These are phyloP conservation scores for Cercospora sp. DNA, from an alignment of 2,329 filamentous ascomycete species.

Conservation along the genomic window DNA sequence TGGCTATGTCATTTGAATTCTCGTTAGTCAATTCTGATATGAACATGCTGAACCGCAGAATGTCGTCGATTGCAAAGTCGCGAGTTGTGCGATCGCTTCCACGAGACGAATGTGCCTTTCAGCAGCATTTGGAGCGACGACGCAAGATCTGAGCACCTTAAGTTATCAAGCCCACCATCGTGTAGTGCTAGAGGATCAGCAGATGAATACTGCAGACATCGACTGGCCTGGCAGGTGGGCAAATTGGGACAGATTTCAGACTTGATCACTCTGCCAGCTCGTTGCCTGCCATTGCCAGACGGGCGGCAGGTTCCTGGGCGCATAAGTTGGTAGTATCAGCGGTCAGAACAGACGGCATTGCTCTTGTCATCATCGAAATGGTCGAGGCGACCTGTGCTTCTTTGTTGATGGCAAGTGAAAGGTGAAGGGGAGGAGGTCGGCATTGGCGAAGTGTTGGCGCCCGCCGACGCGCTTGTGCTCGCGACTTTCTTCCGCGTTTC, in stretches of 20 bases:
- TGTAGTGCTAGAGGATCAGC: neutral
- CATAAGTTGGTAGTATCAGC: neutral
- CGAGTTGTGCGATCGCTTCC: neutral
- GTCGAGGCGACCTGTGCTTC: neutral
- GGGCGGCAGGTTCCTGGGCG: neutral
- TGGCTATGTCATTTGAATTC: neutral
- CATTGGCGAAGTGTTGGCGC: conserved; percentile 3
- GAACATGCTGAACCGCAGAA: neutral
- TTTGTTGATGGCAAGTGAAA: neutral
- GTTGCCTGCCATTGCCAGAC: neutral
- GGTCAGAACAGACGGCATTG: neutral
- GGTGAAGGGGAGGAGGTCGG: neutral
- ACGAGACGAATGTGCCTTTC: neutral
- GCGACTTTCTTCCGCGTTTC: conserved; percentile 6
- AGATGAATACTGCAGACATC: neutral
- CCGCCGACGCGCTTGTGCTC: conserved; percentile 4
- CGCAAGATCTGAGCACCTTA: neutral
- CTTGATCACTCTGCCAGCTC: neutral
- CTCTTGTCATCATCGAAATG: neutral
- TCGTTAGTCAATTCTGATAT: neutral
- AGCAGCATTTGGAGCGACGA: neutral
- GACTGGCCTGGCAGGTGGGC: neutral
- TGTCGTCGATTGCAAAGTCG: neutral
- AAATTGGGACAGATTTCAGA: no score
- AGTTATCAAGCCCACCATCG: neutral